A percentile compares a stretch with the other conserved stretches of the same genome.
These are phyloP conservation scores for Eutrema salsugineum DNA, from an alignment of 441 rosid genomes.

Conservation along the genomic window DNA sequence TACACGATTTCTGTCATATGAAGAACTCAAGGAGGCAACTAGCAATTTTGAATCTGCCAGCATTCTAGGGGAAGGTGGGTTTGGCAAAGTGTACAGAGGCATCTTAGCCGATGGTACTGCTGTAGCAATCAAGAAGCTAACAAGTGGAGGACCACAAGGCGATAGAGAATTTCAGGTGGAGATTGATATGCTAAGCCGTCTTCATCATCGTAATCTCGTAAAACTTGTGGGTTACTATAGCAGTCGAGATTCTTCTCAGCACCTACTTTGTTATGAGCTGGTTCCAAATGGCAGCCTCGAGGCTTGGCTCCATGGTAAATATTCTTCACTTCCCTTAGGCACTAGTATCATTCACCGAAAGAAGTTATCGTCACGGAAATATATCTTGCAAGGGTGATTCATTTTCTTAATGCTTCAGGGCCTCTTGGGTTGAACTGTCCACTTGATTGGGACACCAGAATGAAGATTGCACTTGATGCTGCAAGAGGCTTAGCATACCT, in stretches of 20 bases:
- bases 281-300: slow-evolving; percentile 96
- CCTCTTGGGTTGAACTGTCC: slow-evolving; percentile 89
- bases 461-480: slow-evolving; percentile 98
- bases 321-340: slow-evolving; percentile 1
- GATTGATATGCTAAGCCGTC: slow-evolving; percentile 98
- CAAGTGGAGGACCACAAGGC: slow-evolving; percentile 90
- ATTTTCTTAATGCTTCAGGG: slow-evolving; percentile 48
- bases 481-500: slow-evolving; percentile 96
- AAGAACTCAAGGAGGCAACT: slow-evolving; percentile 92
- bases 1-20: slow-evolving; percentile 82
- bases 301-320: slow-evolving; percentile 92
- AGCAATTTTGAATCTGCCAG: slow-evolving; percentile 79
- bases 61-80: slow-evolving; percentile 95
- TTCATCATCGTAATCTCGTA: slow-evolving; percentile 98
- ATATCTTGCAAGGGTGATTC: slow-evolving; percentile 1
- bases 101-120: slow-evolving; percentile 94
- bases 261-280: slow-evolving; percentile 90
- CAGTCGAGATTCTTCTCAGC: slow-evolving; percentile 82
- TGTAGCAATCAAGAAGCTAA: slow-evolving; percentile 93
- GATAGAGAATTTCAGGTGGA: slow-evolving; percentile 92
- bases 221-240: slow-evolving; percentile 94
- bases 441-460: slow-evolving; percentile 90
- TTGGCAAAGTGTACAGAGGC: slow-evolving; percentile 94
- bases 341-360: not conserved
- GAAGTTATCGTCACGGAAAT: not conserved